phyloP scores from a whole-genome alignment of 169 alveolate genomes.

The Plasmodium chabaudi region DNA sequence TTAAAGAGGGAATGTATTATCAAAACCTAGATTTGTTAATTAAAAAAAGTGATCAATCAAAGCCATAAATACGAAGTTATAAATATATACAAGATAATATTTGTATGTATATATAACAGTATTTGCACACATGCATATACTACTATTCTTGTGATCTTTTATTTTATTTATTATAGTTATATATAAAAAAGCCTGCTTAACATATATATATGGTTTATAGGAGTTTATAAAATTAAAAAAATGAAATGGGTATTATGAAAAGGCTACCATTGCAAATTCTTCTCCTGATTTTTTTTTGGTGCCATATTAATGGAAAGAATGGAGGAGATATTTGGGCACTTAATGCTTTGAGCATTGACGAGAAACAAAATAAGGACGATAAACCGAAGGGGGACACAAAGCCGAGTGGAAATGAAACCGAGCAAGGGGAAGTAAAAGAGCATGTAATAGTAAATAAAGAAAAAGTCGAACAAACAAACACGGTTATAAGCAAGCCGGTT shows the following conservation, averaged over 20 bases:
- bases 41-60: no score
- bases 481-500: neutral
- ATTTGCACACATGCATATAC: no score
- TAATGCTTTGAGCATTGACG: neutral
- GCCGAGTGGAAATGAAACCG: neutral
- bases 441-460: neutral
- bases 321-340: slow-evolving; percentile 7
- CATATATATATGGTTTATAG: neutral
- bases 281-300: slow-evolving; percentile 18
- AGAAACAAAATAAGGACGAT: neutral
- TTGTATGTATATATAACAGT: no score
- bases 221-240: slow-evolving; percentile 30
- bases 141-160: neutral
- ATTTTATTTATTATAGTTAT: neutral
- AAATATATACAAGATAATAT: no score
- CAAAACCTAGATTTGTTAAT: no score
- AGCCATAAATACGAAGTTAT: no score
- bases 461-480: neutral
- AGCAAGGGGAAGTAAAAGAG: neutral
- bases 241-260: slow-evolving; percentile 71
- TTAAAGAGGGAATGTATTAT: no score
- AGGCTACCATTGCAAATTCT: slow-evolving; percentile 20
- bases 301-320: neutral
- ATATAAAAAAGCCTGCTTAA: neutral
- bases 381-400: neutral